Conservation (phyloP, 352 stramenopile species). For the Globisporangium nunn region DNA sequence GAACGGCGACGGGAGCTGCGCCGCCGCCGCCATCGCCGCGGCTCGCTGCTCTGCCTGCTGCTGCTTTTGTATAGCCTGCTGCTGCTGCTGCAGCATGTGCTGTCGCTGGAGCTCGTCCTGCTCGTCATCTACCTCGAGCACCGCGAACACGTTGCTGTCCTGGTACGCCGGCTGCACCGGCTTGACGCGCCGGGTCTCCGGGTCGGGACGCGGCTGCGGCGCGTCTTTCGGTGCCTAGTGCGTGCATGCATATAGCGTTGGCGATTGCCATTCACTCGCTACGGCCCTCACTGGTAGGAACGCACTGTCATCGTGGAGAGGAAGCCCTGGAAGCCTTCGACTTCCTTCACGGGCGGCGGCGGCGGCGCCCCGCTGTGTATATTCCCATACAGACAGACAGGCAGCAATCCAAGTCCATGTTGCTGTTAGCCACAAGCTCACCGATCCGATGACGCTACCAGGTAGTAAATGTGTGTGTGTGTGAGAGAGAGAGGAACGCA, state of each 20-base stretch:
- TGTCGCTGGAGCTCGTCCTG: constrained; percentile 13
- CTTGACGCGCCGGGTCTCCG: constrained; percentile 19
- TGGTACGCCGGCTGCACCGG: constrained; percentile 26
- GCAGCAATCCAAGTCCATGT: no score
- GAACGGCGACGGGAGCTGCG: constrained; percentile 22
- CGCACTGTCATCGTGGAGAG: constrained; percentile 45
- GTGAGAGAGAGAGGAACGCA: constrained; percentile 17
- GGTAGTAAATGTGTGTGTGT: no score
- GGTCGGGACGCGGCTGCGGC: constrained; percentile 14
- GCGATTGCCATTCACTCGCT: no score
- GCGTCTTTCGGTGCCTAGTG: constrained; percentile 30
- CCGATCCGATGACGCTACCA: no score
- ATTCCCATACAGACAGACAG: no score
- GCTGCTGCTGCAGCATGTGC: constrained; percentile 9
- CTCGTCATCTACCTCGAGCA: constrained; percentile 50
- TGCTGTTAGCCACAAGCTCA: no score
- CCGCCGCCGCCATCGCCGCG: constrained; percentile 10
- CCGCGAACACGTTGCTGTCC: constrained; percentile 50
- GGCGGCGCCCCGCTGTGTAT: constrained; percentile 5
- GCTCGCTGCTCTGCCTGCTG: constrained; percentile 8
- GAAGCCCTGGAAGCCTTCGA: constrained; percentile 67
- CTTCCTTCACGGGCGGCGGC: constrained; percentile 26
- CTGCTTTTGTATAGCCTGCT: constrained; percentile 2
- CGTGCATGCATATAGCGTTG: no score
- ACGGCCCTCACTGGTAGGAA: neutral